Percentiles rank a stretch among this genome's conserved stretches.
Evolutionary conservation across 495 filamentous ascomycete species (phyloP).

Genomic region (Acidomyces sp.): DNA sequence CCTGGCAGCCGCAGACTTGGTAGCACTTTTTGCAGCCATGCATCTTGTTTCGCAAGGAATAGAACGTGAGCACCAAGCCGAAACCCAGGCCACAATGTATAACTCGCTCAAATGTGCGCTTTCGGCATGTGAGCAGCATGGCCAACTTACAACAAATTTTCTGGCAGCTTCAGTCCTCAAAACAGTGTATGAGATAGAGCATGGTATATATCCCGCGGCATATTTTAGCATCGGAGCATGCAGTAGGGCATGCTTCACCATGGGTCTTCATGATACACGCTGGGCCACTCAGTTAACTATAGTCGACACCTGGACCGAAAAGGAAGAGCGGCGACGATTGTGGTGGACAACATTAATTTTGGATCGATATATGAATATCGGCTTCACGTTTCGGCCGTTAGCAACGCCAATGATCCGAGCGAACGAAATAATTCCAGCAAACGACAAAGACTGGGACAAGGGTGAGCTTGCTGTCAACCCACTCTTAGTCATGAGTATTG

Average conservation of each 20-base stretch:
- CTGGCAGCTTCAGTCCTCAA: constrained; percentile 34
- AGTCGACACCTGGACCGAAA: constrained; percentile 34
- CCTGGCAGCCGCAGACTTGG: neutral
- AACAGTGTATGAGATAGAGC: constrained; percentile 34
- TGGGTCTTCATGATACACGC: constrained; percentile 34
- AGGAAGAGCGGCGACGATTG: constrained; percentile 34
- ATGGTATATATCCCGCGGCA: constrained; percentile 37
- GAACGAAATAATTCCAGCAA: constrained; percentile 29
- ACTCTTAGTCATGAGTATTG: constrained; percentile 6
- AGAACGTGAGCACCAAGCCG: too few relatives aligned
- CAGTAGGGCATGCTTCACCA: constrained; percentile 2
- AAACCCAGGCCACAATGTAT: constrained; percentile 1
- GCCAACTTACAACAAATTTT: constrained; percentile 22
- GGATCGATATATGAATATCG: constrained; percentile 34
- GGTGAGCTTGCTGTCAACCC: constrained; percentile 15
- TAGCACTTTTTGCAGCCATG: neutral
- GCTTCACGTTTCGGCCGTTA: constrained; percentile 31
- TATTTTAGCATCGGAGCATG: constrained; percentile 32
- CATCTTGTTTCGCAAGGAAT: neutral
- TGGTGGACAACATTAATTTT: constrained; percentile 40
- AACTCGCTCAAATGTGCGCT: neutral
- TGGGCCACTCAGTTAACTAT: constrained; percentile 21
- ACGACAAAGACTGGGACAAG: constrained; percentile 33
- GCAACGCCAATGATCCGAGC: constrained; percentile 30
- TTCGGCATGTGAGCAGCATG: constrained; percentile 6